These are phyloP conservation scores for Zancudomyces culisetae DNA, from an alignment of 371 early-diverging fungal species.

Conservation along the genomic window DNA sequence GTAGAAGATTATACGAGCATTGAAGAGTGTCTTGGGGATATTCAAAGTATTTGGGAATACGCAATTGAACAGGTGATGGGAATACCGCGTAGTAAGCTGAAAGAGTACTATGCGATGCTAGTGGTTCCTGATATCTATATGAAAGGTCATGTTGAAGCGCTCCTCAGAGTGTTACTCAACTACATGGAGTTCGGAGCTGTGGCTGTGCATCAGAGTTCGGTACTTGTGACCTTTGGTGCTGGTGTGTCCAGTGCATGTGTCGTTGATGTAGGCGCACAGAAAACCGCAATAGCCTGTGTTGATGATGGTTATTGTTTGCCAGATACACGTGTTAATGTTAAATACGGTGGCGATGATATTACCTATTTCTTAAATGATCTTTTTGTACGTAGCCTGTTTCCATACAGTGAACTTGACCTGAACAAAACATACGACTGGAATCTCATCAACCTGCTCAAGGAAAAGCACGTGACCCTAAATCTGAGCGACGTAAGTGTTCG, in stretches of 20 bases:
- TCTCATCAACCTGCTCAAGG: slow-evolving; percentile 50
- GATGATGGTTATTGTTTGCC: slow-evolving; percentile 65
- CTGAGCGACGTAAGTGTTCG: slow-evolving; percentile 64
- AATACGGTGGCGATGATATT: slow-evolving; percentile 73
- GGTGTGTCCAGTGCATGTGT: slow-evolving; percentile 71
- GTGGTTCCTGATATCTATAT: slow-evolving; percentile 59
- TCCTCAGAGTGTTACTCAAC: slow-evolving; percentile 44
- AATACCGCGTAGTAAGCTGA: slow-evolving; percentile 33
- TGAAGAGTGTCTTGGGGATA: slow-evolving; percentile 43
- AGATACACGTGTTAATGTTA: slow-evolving; percentile 26
- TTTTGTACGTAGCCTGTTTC: slow-evolving; percentile 45
- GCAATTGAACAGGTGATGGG: slow-evolving; percentile 50
- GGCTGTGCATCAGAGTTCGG: slow-evolving; percentile 58
- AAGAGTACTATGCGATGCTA: slow-evolving; percentile 44
- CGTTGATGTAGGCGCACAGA: slow-evolving; percentile 81
- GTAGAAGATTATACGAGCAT: slow-evolving; percentile 43
- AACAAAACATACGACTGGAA: slow-evolving; percentile 41
- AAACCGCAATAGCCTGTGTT: slow-evolving; percentile 58
- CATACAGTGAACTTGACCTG: slow-evolving; percentile 48
- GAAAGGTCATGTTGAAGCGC: slow-evolving; percentile 35
- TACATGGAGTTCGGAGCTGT: slow-evolving; percentile 58
- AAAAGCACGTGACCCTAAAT: slow-evolving; percentile 60
- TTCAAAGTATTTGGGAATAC: slow-evolving; percentile 58
- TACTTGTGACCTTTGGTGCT: slow-evolving; percentile 69
- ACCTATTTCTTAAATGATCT: slow-evolving; percentile 48